A percentile compares a stretch with the other conserved stretches of the same genome.
These are phyloP conservation scores for Solanum chiquidenum DNA, from an alignment of 257 asterid species.

Conservation along the genomic window DNA sequence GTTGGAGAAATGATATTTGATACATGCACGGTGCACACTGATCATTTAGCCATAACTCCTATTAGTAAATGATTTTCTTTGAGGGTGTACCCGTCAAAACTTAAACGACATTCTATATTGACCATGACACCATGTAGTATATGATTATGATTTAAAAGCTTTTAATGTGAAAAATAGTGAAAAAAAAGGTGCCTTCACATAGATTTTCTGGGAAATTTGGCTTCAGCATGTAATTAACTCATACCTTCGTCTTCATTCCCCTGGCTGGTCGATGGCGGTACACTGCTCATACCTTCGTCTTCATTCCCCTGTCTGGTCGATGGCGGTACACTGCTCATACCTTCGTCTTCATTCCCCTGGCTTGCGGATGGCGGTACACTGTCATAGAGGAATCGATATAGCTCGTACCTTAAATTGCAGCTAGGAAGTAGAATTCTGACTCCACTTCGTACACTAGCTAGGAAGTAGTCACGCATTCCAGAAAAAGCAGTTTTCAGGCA, in stretches of 20 bases:
- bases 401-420: not conserved
- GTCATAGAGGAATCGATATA: not conserved
- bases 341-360: not conserved
- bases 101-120: not conserved
- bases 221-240: not conserved
- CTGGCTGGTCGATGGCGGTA: not conserved
- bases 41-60: not conserved
- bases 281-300: not conserved
- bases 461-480: not conserved
- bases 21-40: not conserved
- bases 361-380: not conserved
- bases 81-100: not conserved
- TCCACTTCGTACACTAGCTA: not conserved
- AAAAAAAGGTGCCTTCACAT: not conserved
- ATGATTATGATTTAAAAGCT: not conserved
- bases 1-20: not conserved
- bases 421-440: too few relatives aligned
- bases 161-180: not conserved
- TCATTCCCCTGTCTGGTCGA: not conserved
- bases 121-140: not conserved
- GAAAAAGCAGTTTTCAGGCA: not conserved
- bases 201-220: not conserved
- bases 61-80: not conserved
- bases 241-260: not conserved
- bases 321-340: not conserved